Percentiles rank a stretch among this genome's conserved stretches.
Evolutionary conservation across 768 basidiomycete genomes (phyloP).

Genomic region (Sarcodon aspratus): DNA sequence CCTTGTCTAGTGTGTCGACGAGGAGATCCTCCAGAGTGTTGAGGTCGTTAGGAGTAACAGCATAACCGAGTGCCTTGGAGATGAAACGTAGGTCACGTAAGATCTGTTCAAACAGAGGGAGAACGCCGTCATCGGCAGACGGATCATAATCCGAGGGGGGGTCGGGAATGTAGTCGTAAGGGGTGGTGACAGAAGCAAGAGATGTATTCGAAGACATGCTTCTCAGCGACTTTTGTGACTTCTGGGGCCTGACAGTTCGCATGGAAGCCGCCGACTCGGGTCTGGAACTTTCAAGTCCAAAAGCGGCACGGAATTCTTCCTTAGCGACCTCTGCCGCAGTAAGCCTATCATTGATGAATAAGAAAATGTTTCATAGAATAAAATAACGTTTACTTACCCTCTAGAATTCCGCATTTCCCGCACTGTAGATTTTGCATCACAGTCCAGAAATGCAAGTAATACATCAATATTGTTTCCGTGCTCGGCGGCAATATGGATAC

Average conservation of each 20-base stretch:
- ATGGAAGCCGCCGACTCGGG: conserved; percentile 43
- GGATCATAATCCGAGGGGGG: conserved; percentile 8
- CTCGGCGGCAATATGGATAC: conserved; percentile 72
- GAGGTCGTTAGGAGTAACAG: conserved; percentile 23
- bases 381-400: conserved; percentile 36
- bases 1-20: conserved; percentile 34
- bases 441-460: conserved; percentile 51
- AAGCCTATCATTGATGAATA: conserved; percentile 24
- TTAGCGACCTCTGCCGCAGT: conserved; percentile 60
- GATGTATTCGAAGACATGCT: conserved; percentile 3
- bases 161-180: conserved; percentile 1
- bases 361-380: not conserved
- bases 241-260: conserved; percentile 26
- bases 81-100: conserved; percentile 44
- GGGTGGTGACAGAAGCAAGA: conserved; percentile 2
- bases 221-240: not conserved
- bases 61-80: conserved; percentile 20
- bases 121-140: conserved; percentile 33
- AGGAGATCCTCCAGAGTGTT: conserved; percentile 33
- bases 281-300: conserved; percentile 41
- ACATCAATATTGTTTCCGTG: conserved; percentile 56
- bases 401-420: conserved; percentile 55
- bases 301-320: conserved; percentile 53
- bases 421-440: conserved; percentile 43
- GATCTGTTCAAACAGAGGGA: conserved; percentile 28